These are phyloP conservation scores for Didymella segeticola DNA, from an alignment of 2,329 filamentous ascomycete genomes.

Conservation along the genomic window DNA sequence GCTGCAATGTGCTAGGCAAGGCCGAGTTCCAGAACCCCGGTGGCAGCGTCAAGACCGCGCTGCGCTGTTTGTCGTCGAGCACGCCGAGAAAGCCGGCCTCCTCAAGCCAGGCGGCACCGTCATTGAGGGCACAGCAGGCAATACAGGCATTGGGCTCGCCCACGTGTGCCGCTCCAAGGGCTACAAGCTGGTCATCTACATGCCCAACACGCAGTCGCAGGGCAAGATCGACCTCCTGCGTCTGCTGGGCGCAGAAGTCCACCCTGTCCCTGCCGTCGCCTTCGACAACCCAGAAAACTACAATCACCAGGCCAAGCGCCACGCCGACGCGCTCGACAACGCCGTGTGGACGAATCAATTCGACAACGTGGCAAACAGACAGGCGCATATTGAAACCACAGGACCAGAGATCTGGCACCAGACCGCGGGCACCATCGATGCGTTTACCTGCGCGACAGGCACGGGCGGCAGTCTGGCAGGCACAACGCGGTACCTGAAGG, in stretches of 20 bases:
- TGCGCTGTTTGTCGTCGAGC: slow-evolving; percentile 89
- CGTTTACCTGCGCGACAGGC: slow-evolving; percentile 94
- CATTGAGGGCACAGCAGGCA: slow-evolving; percentile 95
- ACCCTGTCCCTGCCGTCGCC: slow-evolving; percentile 92
- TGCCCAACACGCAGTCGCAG: slow-evolving; percentile 98
- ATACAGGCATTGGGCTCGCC: slow-evolving; percentile 96
- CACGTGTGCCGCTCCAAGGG: slow-evolving; percentile 93
- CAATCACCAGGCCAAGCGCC: slow-evolving; percentile 91
- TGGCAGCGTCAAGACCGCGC: slow-evolving; percentile 93
- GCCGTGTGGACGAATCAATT: slow-evolving; percentile 99
- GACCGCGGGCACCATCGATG: slow-evolving; percentile 83
- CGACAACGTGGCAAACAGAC: slow-evolving; percentile 92
- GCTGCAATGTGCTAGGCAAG: slow-evolving; percentile 93
- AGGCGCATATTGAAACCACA: slow-evolving; percentile 95
- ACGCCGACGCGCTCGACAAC: slow-evolving; percentile 85
- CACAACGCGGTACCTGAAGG: slow-evolving; percentile 86
- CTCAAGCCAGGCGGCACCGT: slow-evolving; percentile 88
- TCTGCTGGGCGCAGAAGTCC: slow-evolving; percentile 90
- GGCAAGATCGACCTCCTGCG: slow-evolving; percentile 95
- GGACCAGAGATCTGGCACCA: slow-evolving; percentile 97
- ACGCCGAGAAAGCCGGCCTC: slow-evolving; percentile 88
- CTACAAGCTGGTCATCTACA: slow-evolving; percentile 97
- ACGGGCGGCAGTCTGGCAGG: slow-evolving; percentile 92
- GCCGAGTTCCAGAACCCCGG: slow-evolving; percentile 99
- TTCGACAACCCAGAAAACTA: slow-evolving; percentile 97